phyloP scores from a whole-genome alignment of 176 grass and related monocot genomes.

The Musa itinerans region DNA sequence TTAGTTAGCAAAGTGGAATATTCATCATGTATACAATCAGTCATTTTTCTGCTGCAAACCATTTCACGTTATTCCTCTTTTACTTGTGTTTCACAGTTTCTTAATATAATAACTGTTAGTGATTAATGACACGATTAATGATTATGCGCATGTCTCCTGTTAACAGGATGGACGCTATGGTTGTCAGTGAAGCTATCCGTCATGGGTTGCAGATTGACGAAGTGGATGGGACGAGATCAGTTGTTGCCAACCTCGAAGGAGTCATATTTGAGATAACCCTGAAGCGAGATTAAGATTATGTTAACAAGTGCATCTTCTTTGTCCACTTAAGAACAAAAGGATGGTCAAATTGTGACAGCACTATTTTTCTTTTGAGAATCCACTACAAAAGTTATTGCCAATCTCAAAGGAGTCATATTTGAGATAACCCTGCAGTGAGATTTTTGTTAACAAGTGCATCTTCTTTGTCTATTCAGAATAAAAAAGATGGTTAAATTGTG shows the following conservation, averaged over 20 bases:
- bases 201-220: constrained; percentile 56
- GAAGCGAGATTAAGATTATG: constrained; percentile 16
- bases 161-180: constrained; percentile 66
- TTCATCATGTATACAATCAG: no score
- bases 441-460: background rate
- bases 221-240: constrained; percentile 58
- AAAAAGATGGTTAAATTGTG: no score
- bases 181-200: constrained; percentile 52
- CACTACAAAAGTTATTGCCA: constrained; percentile 21
- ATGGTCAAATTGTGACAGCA: no score
- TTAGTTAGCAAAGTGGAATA: no score
- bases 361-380: no score
- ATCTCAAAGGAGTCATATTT: constrained; percentile 80
- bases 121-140: background rate
- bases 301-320: background rate
- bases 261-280: constrained; percentile 76
- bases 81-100: no score
- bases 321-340: background rate
- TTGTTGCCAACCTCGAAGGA: constrained; percentile 61
- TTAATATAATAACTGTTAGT: no score
- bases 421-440: constrained; percentile 49
- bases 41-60: no score
- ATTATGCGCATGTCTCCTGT: constrained; percentile 12
- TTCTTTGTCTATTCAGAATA: background rate
- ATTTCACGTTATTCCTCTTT: no score